Percentiles rank a stretch among this genome's conserved stretches.
phyloP scores from a whole-genome alignment of 2,329 filamentous ascomycete genomes.

The Triangularia verruculosa region DNA sequence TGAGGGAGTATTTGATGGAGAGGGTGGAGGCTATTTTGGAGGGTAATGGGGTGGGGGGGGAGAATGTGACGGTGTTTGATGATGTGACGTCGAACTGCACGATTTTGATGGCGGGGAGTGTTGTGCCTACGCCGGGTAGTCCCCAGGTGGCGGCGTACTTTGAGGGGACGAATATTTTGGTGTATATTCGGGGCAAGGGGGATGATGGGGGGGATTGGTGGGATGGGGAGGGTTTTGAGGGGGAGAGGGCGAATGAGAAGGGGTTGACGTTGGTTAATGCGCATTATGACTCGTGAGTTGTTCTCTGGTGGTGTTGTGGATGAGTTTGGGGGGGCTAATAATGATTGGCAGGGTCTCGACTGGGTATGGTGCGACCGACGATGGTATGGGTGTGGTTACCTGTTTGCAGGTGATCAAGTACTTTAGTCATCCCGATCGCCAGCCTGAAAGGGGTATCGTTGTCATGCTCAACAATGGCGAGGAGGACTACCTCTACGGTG shows the following conservation, averaged over 20 bases:
- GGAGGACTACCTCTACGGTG: conserved; percentile 87
- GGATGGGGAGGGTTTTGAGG: conserved; percentile 42
- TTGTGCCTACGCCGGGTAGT: conserved; percentile 11
- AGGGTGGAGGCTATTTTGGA: conserved; percentile 69
- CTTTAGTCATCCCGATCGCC: conserved; percentile 69
- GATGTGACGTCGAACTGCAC: conserved; percentile 79
- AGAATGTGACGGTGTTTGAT: conserved; percentile 64
- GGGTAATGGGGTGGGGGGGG: neutral
- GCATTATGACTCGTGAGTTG: conserved; percentile 72
- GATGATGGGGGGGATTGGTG: conserved; percentile 75
- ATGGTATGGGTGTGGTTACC: conserved; percentile 86
- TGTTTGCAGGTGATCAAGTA: conserved; percentile 82
- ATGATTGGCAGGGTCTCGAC: conserved; percentile 62
- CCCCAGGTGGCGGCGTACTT: conserved; percentile 65
- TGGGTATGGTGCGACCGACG: conserved; percentile 89
- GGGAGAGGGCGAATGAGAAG: conserved; percentile 49
- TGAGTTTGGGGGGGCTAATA: neutral
- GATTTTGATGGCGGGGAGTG: conserved; percentile 43
- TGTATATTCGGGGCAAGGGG: conserved; percentile 81
- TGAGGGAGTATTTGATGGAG: conserved; percentile 71
- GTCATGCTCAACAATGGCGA: conserved; percentile 88
- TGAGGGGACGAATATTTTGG: conserved; percentile 86
- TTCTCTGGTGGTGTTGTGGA: neutral
- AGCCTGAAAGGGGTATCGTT: conserved; percentile 76
- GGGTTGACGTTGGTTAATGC: conserved; percentile 90